Conservation (phyloP, 208 protist genomes). For the Wallacemonas sp. region DNA sequence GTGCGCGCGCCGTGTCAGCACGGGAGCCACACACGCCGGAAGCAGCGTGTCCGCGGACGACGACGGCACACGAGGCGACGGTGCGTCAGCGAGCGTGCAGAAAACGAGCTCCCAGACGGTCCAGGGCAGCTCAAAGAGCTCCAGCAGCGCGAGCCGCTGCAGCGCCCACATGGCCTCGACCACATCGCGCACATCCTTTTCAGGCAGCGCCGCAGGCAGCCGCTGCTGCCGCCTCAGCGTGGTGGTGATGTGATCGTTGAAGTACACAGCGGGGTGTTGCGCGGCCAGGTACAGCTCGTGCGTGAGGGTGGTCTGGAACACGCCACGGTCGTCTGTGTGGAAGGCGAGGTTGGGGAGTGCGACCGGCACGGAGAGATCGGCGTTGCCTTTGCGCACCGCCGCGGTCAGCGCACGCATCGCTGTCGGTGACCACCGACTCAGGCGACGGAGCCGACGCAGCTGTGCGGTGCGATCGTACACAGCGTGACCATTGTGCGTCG, state of each 20-base stretch:
- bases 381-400: not conserved
- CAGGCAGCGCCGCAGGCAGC: not conserved
- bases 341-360: constrained; percentile 64
- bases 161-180: constrained; percentile 41
- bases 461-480: constrained; percentile 6
- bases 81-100: constrained; percentile 13
- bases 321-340: constrained; percentile 86
- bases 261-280: constrained; percentile 37
- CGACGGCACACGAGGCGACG: too few relatives aligned
- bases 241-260: constrained; percentile 10
- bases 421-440: constrained; percentile 5
- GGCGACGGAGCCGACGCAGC: constrained; percentile 1
- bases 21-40: not conserved
- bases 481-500: not conserved
- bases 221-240: not conserved
- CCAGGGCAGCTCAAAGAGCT: constrained; percentile 62
- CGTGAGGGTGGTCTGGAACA: constrained; percentile 72
- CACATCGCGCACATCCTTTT: not conserved
- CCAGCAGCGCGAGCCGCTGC: constrained; percentile 46
- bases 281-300: constrained; percentile 53
- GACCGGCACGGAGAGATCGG: not conserved
- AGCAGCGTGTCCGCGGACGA: too few relatives aligned
- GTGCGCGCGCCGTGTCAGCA: not conserved
- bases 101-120: constrained; percentile 37
- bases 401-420: not conserved